Evolutionary conservation across 768 basidiomycete species (phyloP).

Genomic region (Mycena sanguinolenta): DNA sequence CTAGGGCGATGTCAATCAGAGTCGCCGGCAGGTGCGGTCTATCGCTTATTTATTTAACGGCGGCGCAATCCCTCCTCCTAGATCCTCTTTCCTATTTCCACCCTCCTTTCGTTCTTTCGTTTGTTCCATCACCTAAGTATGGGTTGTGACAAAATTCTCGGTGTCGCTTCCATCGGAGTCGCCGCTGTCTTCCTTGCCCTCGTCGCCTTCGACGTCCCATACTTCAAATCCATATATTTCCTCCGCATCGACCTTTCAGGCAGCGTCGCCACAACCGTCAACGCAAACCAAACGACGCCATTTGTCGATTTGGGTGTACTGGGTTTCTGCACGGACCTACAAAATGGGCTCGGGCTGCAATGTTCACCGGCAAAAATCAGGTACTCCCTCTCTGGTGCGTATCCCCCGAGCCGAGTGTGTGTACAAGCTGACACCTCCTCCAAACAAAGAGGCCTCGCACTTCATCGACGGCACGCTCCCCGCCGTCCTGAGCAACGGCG

Average conservation of each 20-base stretch:
- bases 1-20: not conserved
- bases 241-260: constrained; percentile 63
- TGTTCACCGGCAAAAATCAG: constrained; percentile 75
- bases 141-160: constrained; percentile 59
- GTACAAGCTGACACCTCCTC: no score
- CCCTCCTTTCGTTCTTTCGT: not conserved
- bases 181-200: constrained; percentile 72
- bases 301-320: constrained; percentile 71
- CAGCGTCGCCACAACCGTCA: constrained; percentile 43
- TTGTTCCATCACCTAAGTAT: constrained; percentile 6
- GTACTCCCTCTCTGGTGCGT: constrained; percentile 70
- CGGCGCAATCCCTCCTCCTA: not conserved
- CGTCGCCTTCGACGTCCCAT: constrained; percentile 77
- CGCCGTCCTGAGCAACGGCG: constrained; percentile 19
- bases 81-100: not conserved
- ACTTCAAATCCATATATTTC: constrained; percentile 77
- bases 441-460: constrained; percentile 51
- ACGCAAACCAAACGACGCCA: constrained; percentile 30
- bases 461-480: constrained; percentile 55
- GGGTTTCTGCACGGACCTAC: constrained; percentile 70
- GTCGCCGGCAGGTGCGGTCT: no score
- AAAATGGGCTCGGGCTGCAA: constrained; percentile 49
- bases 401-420: not conserved
- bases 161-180: constrained; percentile 68
- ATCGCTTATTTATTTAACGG: no score